Evolutionary conservation across 139 green algal species (phyloP).

Genomic region (Volvox reticuliferus): DNA sequence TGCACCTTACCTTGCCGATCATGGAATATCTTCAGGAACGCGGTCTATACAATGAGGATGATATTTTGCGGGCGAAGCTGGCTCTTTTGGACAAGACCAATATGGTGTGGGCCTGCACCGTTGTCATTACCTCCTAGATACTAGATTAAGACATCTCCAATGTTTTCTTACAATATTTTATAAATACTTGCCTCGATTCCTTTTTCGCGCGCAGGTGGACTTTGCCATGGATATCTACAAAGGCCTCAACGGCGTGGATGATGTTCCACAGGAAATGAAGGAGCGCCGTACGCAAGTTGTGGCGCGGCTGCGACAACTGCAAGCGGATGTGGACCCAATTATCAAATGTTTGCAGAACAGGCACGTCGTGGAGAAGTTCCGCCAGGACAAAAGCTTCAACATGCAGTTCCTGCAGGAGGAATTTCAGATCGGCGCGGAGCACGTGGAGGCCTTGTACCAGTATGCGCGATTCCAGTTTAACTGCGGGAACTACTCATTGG

Average conservation of each 20-base stretch:
- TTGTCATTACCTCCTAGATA: neutral
- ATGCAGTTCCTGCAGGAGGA: constrained; percentile 87
- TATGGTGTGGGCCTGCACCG: constrained; percentile 83
- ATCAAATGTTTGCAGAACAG: constrained; percentile 93
- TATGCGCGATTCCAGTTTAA: constrained; percentile 99
- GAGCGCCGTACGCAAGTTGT: constrained; percentile 78
- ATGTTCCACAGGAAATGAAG: constrained; percentile 73
- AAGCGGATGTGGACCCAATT: constrained; percentile 88
- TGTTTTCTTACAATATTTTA: neutral
- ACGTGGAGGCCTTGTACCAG: constrained; percentile 97
- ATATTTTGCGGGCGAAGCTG: constrained; percentile 96
- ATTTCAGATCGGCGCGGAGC: constrained; percentile 86
- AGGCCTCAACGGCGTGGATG: constrained; percentile 75
- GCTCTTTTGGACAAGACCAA: constrained; percentile 96
- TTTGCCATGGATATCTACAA: constrained; percentile 98
- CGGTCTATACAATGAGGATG: constrained; percentile 85
- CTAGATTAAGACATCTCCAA: neutral
- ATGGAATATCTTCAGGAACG: constrained; percentile 64
- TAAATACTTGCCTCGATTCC: neutral
- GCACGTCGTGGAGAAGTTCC: constrained; percentile 88
- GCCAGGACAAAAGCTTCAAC: constrained; percentile 95
- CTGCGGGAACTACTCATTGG: constrained; percentile 96
- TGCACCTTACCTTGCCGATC: constrained; percentile 19
- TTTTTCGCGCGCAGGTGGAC: constrained; percentile 59
- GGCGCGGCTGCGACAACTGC: constrained; percentile 73